A percentile compares a stretch with the other conserved stretches of the same genome.
Evolutionary conservation across 352 stramenopile species (phyloP).

Genomic region (Pseudoperonospora humuli): DNA sequence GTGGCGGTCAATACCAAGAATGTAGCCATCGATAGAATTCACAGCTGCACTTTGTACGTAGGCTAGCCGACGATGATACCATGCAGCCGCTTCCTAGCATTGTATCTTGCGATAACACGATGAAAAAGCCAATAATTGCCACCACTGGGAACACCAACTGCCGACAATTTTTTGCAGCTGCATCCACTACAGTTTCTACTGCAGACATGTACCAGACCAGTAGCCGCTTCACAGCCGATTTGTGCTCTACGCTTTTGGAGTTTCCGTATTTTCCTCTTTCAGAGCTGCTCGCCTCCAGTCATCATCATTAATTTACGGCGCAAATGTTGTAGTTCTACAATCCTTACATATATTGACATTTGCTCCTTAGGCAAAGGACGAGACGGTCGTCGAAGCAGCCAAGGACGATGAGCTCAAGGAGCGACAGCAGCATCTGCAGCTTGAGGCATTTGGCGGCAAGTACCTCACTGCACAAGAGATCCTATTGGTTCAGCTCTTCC

Average conservation of each 20-base stretch:
- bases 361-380: constrained; percentile 21
- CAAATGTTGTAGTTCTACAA: background rate
- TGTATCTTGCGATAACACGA: constrained; percentile 22
- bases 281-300: background rate
- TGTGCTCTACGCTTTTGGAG: background rate
- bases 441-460: constrained; percentile 54
- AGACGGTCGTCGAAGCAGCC: constrained; percentile 11
- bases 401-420: constrained; percentile 52
- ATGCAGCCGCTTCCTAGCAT: constrained; percentile 76
- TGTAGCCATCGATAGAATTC: constrained; percentile 95
- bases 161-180: constrained; percentile 5
- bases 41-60: constrained; percentile 96
- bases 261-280: background rate
- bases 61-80: constrained; percentile 88
- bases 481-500: constrained; percentile 58
- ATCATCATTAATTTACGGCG: too few species aligned
- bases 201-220: constrained; percentile 11
- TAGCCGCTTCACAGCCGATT: constrained; percentile 4
- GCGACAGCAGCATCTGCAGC: constrained; percentile 68
- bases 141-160: constrained; percentile 25
- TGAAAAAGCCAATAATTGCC: constrained; percentile 20
- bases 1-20: constrained; percentile 97
- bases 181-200: constrained; percentile 3
- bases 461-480: constrained; percentile 80
- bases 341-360: background rate